A percentile compares a stretch with the other conserved stretches of the same genome.
phyloP scores from a whole-genome alignment of 257 asterid genomes.

The Voacanga thouarsii region DNA sequence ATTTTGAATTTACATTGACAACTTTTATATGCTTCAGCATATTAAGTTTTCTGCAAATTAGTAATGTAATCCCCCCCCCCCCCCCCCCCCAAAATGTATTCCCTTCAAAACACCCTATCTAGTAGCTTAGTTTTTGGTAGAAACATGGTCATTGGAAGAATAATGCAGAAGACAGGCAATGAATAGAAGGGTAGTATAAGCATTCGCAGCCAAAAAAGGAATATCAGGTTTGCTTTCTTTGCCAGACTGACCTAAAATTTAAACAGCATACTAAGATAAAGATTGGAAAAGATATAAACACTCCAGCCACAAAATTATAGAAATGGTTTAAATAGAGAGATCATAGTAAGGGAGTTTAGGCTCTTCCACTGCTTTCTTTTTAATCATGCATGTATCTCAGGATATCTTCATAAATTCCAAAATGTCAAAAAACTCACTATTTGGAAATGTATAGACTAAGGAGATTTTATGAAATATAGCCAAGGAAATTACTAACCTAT shows the following conservation, averaged over 20 bases:
- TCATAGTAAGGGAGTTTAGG: neutral
- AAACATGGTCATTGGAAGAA: slow-evolving; percentile 91
- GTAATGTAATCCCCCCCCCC: too few species aligned
- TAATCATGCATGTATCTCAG: neutral
- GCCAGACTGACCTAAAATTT: slow-evolving; percentile 57
- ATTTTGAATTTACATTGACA: too few species aligned
- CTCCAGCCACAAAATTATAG: neutral
- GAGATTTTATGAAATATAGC: neutral
- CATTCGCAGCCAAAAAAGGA: slow-evolving; percentile 85
- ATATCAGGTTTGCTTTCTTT: slow-evolving; percentile 86
- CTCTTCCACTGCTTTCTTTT: neutral
- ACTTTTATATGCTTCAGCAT: too few species aligned
- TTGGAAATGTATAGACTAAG: neutral
- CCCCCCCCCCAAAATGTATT: too few species aligned
- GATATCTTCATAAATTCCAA: neutral
- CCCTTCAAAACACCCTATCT: slow-evolving; percentile 79
- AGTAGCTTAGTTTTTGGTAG: slow-evolving; percentile 89
- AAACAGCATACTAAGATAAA: slow-evolving; percentile 10
- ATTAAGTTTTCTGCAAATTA: too few species aligned
- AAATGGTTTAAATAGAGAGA: neutral
- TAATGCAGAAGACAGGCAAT: slow-evolving; percentile 90
- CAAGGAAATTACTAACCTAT: neutral
- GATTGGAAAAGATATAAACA: neutral
- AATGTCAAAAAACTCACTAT: neutral
- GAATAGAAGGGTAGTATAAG: slow-evolving; percentile 92